Base-by-base conservation (phyloP, 257 asterid genomes). In the Pogostemon cablin region DNA sequence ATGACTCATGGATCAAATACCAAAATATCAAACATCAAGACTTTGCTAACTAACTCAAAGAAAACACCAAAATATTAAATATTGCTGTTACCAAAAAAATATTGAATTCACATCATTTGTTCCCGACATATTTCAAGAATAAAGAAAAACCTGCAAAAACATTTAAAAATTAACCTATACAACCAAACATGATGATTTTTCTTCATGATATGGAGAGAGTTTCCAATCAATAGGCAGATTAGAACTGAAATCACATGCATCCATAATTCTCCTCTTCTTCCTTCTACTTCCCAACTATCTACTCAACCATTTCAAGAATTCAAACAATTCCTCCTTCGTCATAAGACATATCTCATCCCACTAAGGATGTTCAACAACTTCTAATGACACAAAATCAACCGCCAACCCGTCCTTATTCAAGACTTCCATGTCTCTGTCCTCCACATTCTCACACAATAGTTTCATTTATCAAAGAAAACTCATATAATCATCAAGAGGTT, bases 231-330 rank as follows among this genome's bases (percentile, higher is more conserved):
- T 63, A 0, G 96, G 98, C 80, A 93, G 79, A 20, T 64, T 77
- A 38, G 73, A 70, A 67, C 98, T 97, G 8, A 93, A 88, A 71
- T 80, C 82, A 11, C 78, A 63, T 2, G 96, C 98, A 67, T 93
- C 90, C 50, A 84, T 96, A 59, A 84, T 81, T 87, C 90, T 86
- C 85, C 77, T 93, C 86, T 83, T 93, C 86, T 70, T 87, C 73
- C 95, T 84, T 80, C 86, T 83, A 74, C 90, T 92, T 47, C 88
- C 92, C 97, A 96, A 93, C 69, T 81, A 73, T 76, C 97, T 97
- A 49, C 76, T 62, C 73, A 88, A 76, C 39, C 86, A 88, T 54
- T 67, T 68, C 74, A 90, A 71, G 57, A 86, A 90, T 59, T 72
- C 88, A 78, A 85, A 43, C 55, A 93, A 60, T 76, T 82, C 83